These are phyloP conservation scores for Amylostereum areolatum DNA, from an alignment of 1,284 basidiomycete species.

Conservation along the genomic window DNA sequence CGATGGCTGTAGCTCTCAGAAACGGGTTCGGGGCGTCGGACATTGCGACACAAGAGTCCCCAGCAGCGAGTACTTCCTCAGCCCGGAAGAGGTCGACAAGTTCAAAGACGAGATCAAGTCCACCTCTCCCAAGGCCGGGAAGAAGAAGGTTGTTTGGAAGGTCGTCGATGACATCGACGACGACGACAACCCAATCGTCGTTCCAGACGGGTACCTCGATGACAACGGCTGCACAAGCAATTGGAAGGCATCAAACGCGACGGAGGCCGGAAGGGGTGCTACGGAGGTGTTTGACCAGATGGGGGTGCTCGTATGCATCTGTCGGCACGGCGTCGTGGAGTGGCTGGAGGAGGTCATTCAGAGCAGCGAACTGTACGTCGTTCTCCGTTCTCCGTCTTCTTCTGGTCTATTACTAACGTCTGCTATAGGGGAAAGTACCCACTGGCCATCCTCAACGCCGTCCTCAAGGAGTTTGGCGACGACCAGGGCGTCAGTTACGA, in stretches of 20 bases:
- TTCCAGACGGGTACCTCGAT: background rate
- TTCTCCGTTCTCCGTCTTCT: background rate
- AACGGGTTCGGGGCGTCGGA: constrained; percentile 9
- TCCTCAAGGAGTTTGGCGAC: constrained; percentile 9
- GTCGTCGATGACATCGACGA: background rate
- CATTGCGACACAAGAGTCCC: constrained; percentile 1
- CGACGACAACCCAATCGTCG: too few species aligned
- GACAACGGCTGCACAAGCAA: background rate
- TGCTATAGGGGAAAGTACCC: constrained; percentile 14
- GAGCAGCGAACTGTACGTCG: constrained; percentile 2
- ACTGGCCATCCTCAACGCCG: constrained; percentile 7
- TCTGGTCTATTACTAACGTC: background rate
- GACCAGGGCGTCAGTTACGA: constrained; percentile 11
- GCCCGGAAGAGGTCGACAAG: constrained; percentile 9
- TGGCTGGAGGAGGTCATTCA: constrained; percentile 16
- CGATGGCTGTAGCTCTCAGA: constrained; percentile 30
- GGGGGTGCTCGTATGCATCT: constrained; percentile 15
- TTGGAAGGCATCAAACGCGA: constrained; percentile 1
- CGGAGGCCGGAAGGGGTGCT: background rate
- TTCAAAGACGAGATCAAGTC: constrained; percentile 8
- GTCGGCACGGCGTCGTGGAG: constrained; percentile 16
- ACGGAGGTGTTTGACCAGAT: constrained; percentile 13
- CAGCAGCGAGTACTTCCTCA: constrained; percentile 7
- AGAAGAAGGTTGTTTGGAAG: background rate
- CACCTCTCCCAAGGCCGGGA: background rate